phyloP scores from a whole-genome alignment of 106 monocot genomes.

The Iris macrosiphon region DNA sequence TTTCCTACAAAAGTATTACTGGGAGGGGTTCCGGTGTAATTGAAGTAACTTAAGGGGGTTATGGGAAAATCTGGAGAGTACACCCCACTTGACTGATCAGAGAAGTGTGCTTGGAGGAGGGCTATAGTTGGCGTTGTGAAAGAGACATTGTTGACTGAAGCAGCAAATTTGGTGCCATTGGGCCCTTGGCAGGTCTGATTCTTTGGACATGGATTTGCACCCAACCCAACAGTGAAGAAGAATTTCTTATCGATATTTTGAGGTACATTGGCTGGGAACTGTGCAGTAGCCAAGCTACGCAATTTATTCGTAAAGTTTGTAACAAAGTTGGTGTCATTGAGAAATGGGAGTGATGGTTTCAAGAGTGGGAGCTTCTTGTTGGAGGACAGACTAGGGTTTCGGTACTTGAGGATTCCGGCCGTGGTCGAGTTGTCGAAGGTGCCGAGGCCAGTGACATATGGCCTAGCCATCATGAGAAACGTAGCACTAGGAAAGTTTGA shows the following conservation, averaged over 20 bases:
- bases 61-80: slow-evolving; percentile 34
- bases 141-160: slow-evolving; percentile 45
- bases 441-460: slow-evolving; percentile 45
- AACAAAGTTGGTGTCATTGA: slow-evolving; percentile 36
- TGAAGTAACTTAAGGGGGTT: slow-evolving; percentile 26
- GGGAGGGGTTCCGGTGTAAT: slow-evolving; percentile 40
- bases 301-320: slow-evolving; percentile 28
- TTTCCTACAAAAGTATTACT: slow-evolving; percentile 37
- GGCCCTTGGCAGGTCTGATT: slow-evolving; percentile 57
- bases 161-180: slow-evolving; percentile 47
- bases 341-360: slow-evolving; percentile 25
- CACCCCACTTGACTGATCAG: slow-evolving; percentile 15
- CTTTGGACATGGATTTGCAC: slow-evolving; percentile 41
- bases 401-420: slow-evolving; percentile 41
- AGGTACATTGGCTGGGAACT: slow-evolving; percentile 31
- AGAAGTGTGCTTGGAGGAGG: slow-evolving; percentile 41
- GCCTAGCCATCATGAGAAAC: slow-evolving; percentile 35
- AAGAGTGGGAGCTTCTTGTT: slow-evolving; percentile 9
- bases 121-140: slow-evolving; percentile 24
- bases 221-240: slow-evolving; percentile 51
- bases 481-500: slow-evolving; percentile 1
- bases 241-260: slow-evolving; percentile 22
- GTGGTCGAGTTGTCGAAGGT: slow-evolving; percentile 62
- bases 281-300: slow-evolving; percentile 21
- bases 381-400: neutral